Evolutionary conservation across 1,139 yeast species (phyloP), one percentile per base, ranked within the genome.

Genomic region (Geotrichum fermentans): DNA sequence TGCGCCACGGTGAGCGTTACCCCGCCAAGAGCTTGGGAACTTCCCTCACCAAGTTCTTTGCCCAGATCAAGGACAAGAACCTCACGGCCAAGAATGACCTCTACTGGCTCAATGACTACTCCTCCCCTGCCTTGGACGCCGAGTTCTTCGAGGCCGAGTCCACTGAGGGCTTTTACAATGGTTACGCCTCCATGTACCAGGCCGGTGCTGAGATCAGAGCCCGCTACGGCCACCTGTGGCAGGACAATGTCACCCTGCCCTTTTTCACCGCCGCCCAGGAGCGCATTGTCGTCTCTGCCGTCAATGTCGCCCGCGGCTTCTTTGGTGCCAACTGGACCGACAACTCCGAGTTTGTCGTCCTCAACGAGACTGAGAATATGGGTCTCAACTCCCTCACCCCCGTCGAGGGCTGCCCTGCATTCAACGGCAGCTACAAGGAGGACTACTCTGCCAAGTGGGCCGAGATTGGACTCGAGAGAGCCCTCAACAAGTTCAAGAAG

Each of bases 1-100:
- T 76, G 51, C 75, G 92, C 61, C 92, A 84, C 58, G 92, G 90
- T n/a, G 89, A 82, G 60, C 70, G 92, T 58, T 83, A 72, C 61
- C 88, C 87, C 10, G 43, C 51, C 2, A n/a, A 7, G 10, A n/a
- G 18, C n/a, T 13, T 38, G 4, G 54, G 49, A 1, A 11, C n/a
- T 2, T 11, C 22, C 4, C 18, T 44, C 13, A 36, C 20, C 21
- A 28, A 26, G n/a, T 35, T 52, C 26, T 16, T 49, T 8, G n/a
- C 17, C 14, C 39, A 32, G 14, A 22, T 52, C 26, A 40, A 43
- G 22, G 29, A 47, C 11, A 34, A 61, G 5, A 60, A 61, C 50
- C 53, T 55, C 14, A 55, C 59, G 11, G 55, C 54, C 7, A 57
- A 56, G 37, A 57, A 57, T 3, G 73, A 70, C 11, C 59, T 73